These are phyloP conservation scores for Debaryomyces fabryi DNA, from an alignment of 1,139 yeast genomes.

Conservation along the genomic window DNA sequence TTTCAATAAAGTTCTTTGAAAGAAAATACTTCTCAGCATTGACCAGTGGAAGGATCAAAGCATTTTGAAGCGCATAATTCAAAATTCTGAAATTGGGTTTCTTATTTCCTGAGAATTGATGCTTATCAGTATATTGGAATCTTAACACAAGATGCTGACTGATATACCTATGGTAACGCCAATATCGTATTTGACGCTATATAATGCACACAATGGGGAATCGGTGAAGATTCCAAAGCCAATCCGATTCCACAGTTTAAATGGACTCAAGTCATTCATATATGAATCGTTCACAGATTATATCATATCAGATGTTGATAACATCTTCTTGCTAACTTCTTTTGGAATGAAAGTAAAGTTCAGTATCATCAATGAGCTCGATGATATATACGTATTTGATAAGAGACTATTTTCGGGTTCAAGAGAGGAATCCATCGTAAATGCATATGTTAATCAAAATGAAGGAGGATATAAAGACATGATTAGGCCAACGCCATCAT, in stretches of 20 bases:
- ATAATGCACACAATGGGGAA: conserved; percentile 46
- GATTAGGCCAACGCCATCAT: conserved; percentile 14
- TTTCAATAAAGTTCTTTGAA: not conserved
- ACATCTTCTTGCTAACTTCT: conserved; percentile 62
- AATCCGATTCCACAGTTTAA: conserved; percentile 43
- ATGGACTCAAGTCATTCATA: conserved; percentile 45
- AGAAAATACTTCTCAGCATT: not conserved
- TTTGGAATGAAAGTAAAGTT: conserved; percentile 65
- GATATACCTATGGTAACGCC: conserved; percentile 11
- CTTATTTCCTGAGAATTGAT: conserved; percentile 1
- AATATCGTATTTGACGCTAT: conserved; percentile 33
- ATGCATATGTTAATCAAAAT: conserved; percentile 18
- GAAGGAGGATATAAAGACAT: conserved; percentile 13
- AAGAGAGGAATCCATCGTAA: conserved; percentile 12
- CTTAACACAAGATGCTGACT: conserved; percentile 5
- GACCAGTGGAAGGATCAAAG: not conserved
- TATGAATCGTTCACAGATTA: conserved; percentile 33
- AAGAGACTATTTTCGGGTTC: conserved; percentile 47
- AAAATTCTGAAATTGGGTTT: not conserved
- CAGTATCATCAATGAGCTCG: conserved; percentile 46
- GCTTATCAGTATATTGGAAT: conserved; percentile 4
- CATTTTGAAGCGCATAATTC: not conserved
- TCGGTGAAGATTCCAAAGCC: conserved; percentile 44
- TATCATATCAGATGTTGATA: conserved; percentile 38
- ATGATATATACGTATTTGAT: conserved; percentile 62